Evolutionary conservation across 2,329 filamentous ascomycete species (phyloP), one percentile per base, ranked within the genome.

Genomic region (Aspergillus ruber): DNA sequence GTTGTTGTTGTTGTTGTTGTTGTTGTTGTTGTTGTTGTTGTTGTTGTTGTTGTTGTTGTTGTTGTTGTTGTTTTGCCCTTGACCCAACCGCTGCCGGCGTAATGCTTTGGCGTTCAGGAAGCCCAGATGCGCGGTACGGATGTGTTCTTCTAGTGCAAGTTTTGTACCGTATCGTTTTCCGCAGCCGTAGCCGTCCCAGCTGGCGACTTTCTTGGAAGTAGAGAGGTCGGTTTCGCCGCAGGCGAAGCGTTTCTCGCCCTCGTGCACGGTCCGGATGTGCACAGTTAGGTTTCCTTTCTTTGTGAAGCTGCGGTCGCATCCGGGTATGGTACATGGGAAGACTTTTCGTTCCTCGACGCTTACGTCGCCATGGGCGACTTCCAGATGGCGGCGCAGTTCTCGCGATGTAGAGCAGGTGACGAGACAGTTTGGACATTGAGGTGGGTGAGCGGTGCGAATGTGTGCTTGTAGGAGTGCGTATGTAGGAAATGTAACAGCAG

Each of bases 101-200:
- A 63, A 63, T 50, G 67, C 63, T 60, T 70, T 70, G 53, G 67
- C 62, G 54, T 73, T 70, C 55, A 59, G 68, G 18, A 80, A 70
- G n/a, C 83, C 82, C 21, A 95, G 73, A 64, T 97, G 91, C 18
- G 88, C 80, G 42, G 85, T 89, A 17, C 88, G 83, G 40, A 96
- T 78, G 63, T 97, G 91, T 55, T 93, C 86, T 65, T 91, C 86
- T 0, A 96, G 77, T 25, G 82, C 83, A 15, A 81, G 78, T 66
- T 94, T 95, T 51, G 85, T 86, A 49, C 81, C 80, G 60, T 94
- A 93, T 32, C 79, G 78, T 51, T 82, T 80, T 2, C 85, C 86
- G 61, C 91, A 97, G 13, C 85, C 87, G 8, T 76, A 69, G 18
- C 76, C 78, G 48, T 80, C 74, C 85, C 89, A 95, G 5, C 68